phyloP scores from a whole-genome alignment of 108 stramenopile species.

The Cylindrotheca fusiformis region DNA sequence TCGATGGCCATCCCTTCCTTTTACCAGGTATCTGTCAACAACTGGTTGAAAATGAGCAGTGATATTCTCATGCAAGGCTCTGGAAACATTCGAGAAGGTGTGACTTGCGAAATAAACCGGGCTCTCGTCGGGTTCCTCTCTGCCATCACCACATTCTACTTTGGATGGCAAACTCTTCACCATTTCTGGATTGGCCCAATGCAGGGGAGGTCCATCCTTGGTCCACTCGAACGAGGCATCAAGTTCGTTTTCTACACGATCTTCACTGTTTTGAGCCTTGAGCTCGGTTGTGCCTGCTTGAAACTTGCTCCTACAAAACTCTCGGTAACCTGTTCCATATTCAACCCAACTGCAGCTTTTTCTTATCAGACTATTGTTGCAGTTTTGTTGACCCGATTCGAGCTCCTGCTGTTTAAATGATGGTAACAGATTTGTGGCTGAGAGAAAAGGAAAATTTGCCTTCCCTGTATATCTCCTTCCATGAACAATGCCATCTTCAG shows the following conservation, averaged over 20 bases:
- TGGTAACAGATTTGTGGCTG: slow-evolving; percentile 4
- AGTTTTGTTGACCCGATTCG: not conserved
- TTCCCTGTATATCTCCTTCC: not conserved
- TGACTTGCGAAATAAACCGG: slow-evolving; percentile 37
- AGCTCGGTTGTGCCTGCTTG: not conserved
- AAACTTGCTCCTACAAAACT: not conserved
- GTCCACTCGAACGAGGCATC: slow-evolving; percentile 24
- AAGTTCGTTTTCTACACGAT: slow-evolving; percentile 1
- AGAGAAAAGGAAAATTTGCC: slow-evolving; percentile 26
- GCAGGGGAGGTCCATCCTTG: slow-evolving; percentile 27
- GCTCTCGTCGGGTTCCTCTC: not conserved
- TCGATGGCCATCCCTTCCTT: not conserved
- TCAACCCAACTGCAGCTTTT: not conserved
- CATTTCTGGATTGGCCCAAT: slow-evolving; percentile 25
- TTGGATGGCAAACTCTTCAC: slow-evolving; percentile 12
- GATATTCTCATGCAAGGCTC: slow-evolving; percentile 54
- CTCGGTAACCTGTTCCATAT: not conserved
- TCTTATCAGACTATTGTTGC: not conserved
- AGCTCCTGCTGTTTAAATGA: not conserved
- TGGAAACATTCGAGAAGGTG: slow-evolving; percentile 41
- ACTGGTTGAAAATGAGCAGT: slow-evolving; percentile 20
- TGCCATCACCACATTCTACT: slow-evolving; percentile 2
- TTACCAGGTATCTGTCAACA: not conserved
- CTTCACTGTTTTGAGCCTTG: not conserved
- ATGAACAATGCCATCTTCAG: not conserved